Evolutionary conservation across 352 stramenopile genomes (phyloP), one percentile per base, ranked within the genome.

Genomic region (Phytopythium cucurbitacearum): DNA sequence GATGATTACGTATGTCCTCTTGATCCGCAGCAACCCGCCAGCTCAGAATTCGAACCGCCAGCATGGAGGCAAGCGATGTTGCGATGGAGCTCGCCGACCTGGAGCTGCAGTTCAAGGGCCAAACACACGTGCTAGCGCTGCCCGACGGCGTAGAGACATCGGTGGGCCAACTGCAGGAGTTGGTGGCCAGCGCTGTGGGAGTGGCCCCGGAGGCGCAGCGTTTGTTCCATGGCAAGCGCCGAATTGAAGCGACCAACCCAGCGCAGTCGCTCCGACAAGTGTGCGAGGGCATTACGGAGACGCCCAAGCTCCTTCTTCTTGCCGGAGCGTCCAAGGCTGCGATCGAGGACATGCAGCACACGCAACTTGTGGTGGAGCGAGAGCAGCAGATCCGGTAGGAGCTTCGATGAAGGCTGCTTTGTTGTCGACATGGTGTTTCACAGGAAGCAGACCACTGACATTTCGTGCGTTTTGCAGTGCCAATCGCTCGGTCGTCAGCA

Each of bases 311-410:
- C 33, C 52, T 70, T 5, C 46, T 91, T 38, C 64, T 91, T 15
- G 67, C 60, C 4, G 80, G 80, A 0, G 80, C 80, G 16, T 79
- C 76, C 0, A 51, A 16, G 5, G 40, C 57, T 4, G 57, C 71
- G 44, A 91, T 91, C 39, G 53, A 85, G 39, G 53, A 59, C 5
- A 86, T 89, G 77, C 72, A 82, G 32, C 51, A 53, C 12, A 70
- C 57, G 5, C 69, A 89, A 40, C 50, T 66, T 28, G 65, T 64
- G 0, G 65, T 68, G 8, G 53, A 84, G 6, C 54, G 46, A 3
- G 64, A 90, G 47, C 61, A 62, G 58, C 53, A 52, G 11, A 85
- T 81, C 57, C 68, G 75, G 73, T 89, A 61, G 28, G 41, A 54
- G 16, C 35, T 28, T 28, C 21, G 21, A 28, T 28, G 21, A 28